Base-by-base conservation (phyloP, 768 basidiomycete genomes). In the Infundibulicybe gibba region DNA sequence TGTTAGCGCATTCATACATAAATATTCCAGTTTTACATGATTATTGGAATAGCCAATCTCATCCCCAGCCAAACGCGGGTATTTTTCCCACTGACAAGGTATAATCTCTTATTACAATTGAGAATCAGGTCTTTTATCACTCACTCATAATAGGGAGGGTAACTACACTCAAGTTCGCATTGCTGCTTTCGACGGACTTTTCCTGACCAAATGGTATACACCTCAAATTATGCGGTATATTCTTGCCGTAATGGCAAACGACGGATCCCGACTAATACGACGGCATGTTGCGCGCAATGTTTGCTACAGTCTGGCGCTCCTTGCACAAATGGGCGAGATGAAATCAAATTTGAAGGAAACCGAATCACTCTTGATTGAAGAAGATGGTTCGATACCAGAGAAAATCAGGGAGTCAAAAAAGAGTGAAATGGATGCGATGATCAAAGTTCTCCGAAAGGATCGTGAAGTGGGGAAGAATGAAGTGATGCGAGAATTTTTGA, bases 61-160 rank as follows among this genome's bases (percentile, higher is more conserved):
- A 76, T 92, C 46, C 84, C 90, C 10, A 85, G 81, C 47, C 88
- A 91, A 51, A 75, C 83, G 21, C 76, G 79, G 47, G 69, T 84
- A 12, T 94, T 94, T 68, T 87, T 98, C 56, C 83, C 89, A 1
- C 80, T 94, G 54, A 95, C 94, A 34, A 78, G 94, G 93, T 93
- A 53, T 21, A 41, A 15, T 4, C 8, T 31, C 30, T 5, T 31
- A 38, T 30, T 16, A 19, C 35, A 46, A 33, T n/a, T 15, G 21
- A 20, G 8, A 8, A 25, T 25, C 25, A 25, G 25, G 3, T 8
- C 25, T 25, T 25, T 15, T 45, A 13, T 44, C 43, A 59, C n/a
- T 56, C 48, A 40, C 39, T 45, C n/a, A 46, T 25, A 49, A 20
- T 54, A 94, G 94, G 19, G 93, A 97, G 67, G 97, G 95, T 34